Evolutionary conservation across 2,329 filamentous ascomycete species (phyloP).

Genomic region (Fusarium longipes): DNA sequence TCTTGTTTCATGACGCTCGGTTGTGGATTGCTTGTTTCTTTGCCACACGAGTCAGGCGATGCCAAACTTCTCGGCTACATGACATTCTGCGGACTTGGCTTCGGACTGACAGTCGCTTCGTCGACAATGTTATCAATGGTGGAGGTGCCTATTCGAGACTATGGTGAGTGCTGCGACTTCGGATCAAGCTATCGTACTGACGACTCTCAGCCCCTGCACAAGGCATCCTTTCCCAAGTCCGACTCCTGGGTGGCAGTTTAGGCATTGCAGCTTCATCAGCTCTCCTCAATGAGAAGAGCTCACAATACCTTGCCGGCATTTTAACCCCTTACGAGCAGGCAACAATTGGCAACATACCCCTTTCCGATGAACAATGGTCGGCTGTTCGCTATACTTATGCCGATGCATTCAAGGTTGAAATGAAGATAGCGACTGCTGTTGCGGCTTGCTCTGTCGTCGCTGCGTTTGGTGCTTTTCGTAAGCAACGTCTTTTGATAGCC

Average conservation of each 20-base stretch:
- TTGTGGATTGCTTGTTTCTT: conserved; percentile 59
- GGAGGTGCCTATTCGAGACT: conserved; percentile 58
- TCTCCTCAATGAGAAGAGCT: conserved; percentile 53
- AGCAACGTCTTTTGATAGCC: conserved; percentile 27
- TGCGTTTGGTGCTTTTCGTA: conserved; percentile 55
- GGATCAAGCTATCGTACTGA: conserved; percentile 20
- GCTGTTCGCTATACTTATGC: conserved; percentile 55
- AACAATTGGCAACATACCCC: conserved; percentile 37
- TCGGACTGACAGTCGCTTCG: conserved; percentile 60
- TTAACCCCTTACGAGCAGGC: conserved; percentile 47
- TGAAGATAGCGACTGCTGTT: conserved; percentile 59
- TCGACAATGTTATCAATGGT: conserved; percentile 59
- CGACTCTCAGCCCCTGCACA: conserved; percentile 59
- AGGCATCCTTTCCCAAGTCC: conserved; percentile 62
- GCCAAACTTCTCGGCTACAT: conserved; percentile 62
- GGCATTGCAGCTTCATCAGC: conserved; percentile 65
- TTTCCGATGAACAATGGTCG: conserved; percentile 47
- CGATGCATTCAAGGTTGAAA: conserved; percentile 58
- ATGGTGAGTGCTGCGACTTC: conserved; percentile 51
- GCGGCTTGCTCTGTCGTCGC: conserved; percentile 55
- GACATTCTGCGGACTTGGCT: conserved; percentile 64
- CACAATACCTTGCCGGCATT: conserved; percentile 45
- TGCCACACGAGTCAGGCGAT: conserved; percentile 50
- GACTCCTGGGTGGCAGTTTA: conserved; percentile 65
- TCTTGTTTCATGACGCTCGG: conserved; percentile 59